Conservation (phyloP, 129 eudicot genomes). For the Saposhnikovia divaricata region DNA sequence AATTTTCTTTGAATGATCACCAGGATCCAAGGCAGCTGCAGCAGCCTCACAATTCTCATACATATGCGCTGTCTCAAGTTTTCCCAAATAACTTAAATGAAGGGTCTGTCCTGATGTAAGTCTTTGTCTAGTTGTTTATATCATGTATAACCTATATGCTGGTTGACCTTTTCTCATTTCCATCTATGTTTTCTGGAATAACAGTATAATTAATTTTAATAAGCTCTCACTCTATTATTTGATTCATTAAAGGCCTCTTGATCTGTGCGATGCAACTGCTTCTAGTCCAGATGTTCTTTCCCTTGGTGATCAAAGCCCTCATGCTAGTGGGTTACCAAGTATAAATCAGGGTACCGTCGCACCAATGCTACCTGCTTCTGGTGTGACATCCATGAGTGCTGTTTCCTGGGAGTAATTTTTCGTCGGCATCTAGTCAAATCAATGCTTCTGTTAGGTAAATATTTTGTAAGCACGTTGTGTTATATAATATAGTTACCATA, state of each 20-base stretch:
- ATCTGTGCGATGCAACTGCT: conserved; percentile 55
- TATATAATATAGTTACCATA: neutral
- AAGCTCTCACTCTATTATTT: neutral
- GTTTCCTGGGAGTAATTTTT: conserved; percentile 45
- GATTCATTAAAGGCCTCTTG: conserved; percentile 61
- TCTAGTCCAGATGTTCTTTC: conserved; percentile 55
- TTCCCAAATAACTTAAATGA: conserved; percentile 74
- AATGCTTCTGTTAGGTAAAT: conserved; percentile 63
- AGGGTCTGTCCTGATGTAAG: conserved; percentile 80
- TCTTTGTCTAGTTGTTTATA: conserved; percentile 3
- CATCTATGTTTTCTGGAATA: neutral
- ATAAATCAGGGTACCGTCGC: conserved; percentile 39
- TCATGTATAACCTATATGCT: neutral
- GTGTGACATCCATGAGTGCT: conserved; percentile 39
- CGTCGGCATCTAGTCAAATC: conserved; percentile 42
- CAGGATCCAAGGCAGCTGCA: conserved; percentile 66
- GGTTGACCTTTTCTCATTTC: neutral
- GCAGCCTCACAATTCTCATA: conserved; percentile 76
- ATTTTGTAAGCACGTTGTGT: neutral
- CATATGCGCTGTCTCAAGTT: conserved; percentile 77
- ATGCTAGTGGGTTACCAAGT: conserved; percentile 41
- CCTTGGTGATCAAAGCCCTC: conserved; percentile 67
- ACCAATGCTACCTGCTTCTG: conserved; percentile 46
- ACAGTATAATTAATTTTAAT: neutral
- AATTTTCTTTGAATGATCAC: conserved; percentile 38